Base-by-base conservation (phyloP, 140 eudicot species). In the Anethum foeniculum region DNA sequence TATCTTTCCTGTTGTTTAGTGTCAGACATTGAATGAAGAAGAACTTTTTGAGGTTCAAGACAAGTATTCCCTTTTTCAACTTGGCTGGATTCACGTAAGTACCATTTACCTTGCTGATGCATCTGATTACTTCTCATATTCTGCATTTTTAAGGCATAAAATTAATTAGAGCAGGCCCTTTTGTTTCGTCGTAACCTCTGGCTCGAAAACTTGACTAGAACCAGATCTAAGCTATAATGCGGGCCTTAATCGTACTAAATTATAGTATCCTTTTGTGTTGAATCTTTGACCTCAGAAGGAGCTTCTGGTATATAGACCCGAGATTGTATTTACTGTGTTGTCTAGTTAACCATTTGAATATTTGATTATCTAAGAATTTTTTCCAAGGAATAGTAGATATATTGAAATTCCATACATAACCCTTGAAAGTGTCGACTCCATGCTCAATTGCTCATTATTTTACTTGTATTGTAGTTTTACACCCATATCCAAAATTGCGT, bases 21-120 rank as follows among this genome's bases (percentile, higher is more conserved):
- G 99, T 80, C 95, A 91, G 80, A 93, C 99, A 39, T 83, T 92
- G 83, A 95, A 93, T 82, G 99, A 95, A 87, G 99, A 95, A 84
- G 98, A 95, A 81, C 88, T 95, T 19, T 95, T 92, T 86, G 99
- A 95, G 81, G 88, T 93, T 85, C 99, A 95, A 81, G 99, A 95
- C 87, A 91, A 85, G 71, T 84, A 81, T 27, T 88, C 98, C 76
- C 92, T 95, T 67, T 95, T 95, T 82, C 97, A 87, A 2, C 95
- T 95, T 78, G 99, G 99, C n/a, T 95, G 99, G 99, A 95, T 95
- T 82, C 99, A 95, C 49, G 99, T 95, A 86, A 91, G 99, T 91
- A 51, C 72, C 69, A 19, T 51, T 56, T 72, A 58, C 73, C 74
- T 81, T 84, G 41, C 77, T 77, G 74, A 47, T 81, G 28, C 75